Evolutionary conservation across 2,329 filamentous ascomycete genomes (phyloP).

Genomic region (Epichloe festucae): DNA sequence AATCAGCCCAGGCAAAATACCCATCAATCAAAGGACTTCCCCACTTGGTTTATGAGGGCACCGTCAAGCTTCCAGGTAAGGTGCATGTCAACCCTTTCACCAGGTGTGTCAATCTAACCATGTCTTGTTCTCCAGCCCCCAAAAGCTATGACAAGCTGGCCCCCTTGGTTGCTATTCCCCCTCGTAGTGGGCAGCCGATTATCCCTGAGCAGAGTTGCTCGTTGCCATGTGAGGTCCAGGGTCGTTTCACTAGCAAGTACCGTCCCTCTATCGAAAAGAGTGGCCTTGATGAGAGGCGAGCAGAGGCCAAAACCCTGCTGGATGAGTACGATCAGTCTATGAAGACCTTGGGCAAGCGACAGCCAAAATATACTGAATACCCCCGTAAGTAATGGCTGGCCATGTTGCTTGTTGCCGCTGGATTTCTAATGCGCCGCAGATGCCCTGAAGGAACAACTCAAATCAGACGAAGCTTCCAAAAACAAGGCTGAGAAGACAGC

Average conservation of each 20-base stretch:
- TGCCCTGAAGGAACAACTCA: constrained; percentile 33
- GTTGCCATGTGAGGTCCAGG: constrained; percentile 32
- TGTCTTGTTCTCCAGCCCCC: constrained; percentile 13
- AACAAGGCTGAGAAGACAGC: constrained; percentile 33
- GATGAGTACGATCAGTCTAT: constrained; percentile 30
- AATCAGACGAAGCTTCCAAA: constrained; percentile 30
- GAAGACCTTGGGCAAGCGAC: constrained; percentile 27
- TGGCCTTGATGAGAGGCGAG: constrained; percentile 28
- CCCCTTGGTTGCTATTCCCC: constrained; percentile 26
- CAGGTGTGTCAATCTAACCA: not conserved
- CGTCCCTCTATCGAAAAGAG: constrained; percentile 25
- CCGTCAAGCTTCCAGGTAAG: constrained; percentile 26
- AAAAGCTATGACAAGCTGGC: constrained; percentile 33
- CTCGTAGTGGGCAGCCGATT: constrained; percentile 25
- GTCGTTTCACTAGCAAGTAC: constrained; percentile 27
- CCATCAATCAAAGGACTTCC: constrained; percentile 27
- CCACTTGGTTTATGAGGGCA: constrained; percentile 24
- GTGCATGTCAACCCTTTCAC: not conserved
- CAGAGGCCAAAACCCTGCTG: constrained; percentile 26
- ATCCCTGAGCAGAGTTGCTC: constrained; percentile 25
- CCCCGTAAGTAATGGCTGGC: constrained; percentile 18
- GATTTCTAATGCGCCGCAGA: constrained; percentile 11
- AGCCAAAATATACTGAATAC: constrained; percentile 34
- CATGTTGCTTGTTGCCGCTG: not conserved
- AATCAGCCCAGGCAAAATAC: constrained; percentile 24